These are phyloP conservation scores for Argentina anserina DNA, from an alignment of 306 rosid genomes.

Conservation along the genomic window DNA sequence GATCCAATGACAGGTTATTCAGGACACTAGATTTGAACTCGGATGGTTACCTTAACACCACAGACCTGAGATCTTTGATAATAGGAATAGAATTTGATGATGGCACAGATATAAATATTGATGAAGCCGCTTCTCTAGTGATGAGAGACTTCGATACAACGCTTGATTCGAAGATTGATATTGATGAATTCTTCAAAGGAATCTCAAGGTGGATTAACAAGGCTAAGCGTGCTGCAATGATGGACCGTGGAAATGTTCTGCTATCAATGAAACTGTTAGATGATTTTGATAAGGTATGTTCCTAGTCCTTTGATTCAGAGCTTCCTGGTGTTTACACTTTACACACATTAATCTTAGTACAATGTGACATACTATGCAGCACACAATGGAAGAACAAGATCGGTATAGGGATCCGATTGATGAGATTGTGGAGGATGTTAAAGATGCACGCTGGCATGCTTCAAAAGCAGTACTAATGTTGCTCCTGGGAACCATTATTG, in stretches of 20 bases:
- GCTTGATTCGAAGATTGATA: background rate
- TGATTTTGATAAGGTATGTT: conserved; percentile 11
- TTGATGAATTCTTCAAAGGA: conserved; percentile 36
- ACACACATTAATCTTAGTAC: background rate
- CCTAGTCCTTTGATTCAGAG: background rate
- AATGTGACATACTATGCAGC: conserved; percentile 14
- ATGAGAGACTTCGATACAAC: conserved; percentile 28
- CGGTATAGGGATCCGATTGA: conserved; percentile 18
- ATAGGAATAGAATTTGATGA: conserved; percentile 38
- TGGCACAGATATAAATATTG: conserved; percentile 8
- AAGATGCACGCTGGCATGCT: conserved; percentile 21
- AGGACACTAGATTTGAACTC: conserved; percentile 26
- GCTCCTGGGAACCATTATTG: conserved; percentile 21
- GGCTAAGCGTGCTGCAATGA: conserved; percentile 22
- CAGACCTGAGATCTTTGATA: conserved; percentile 36
- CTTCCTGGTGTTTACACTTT: background rate
- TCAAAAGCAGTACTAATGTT: conserved; percentile 13
- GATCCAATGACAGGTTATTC: conserved; percentile 32
- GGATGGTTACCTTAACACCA: conserved; percentile 27
- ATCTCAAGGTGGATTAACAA: conserved; percentile 34
- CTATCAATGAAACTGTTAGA: conserved; percentile 11
- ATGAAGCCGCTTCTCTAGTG: conserved; percentile 25
- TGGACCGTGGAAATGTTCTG: conserved; percentile 3
- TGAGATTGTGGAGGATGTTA: conserved; percentile 28
- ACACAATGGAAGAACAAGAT: conserved; percentile 19